These are phyloP conservation scores for Eutrema yunnanense DNA, from an alignment of 345 rosid genomes.

Conservation along the genomic window DNA sequence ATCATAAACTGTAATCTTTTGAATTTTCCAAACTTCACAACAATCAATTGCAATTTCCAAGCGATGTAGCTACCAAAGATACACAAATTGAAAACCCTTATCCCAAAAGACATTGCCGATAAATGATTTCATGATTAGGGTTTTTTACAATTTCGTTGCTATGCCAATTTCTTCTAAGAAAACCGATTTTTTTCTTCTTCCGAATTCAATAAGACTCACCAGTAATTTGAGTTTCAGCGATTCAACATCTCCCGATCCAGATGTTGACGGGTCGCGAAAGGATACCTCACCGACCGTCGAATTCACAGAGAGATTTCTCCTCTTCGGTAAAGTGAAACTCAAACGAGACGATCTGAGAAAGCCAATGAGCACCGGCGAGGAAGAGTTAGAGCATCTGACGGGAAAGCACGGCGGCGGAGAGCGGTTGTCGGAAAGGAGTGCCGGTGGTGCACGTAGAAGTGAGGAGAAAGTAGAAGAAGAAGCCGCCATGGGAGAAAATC, in stretches of 20 bases:
- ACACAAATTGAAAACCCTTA: no score
- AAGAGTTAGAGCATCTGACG: not conserved
- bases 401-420: not conserved
- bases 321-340: not conserved
- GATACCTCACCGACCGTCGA: slow-evolving; percentile 42
- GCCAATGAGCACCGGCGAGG: not conserved
- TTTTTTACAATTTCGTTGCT: not conserved
- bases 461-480: slow-evolving; percentile 14
- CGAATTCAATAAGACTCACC: slow-evolving; percentile 28
- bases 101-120: not conserved
- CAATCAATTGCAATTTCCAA: not conserved
- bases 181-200: no score
- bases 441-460: not conserved
- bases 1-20: not conserved
- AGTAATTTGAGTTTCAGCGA: slow-evolving; percentile 55
- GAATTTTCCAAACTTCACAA: not conserved
- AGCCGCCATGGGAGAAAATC: slow-evolving; percentile 18
- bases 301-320: slow-evolving; percentile 28
- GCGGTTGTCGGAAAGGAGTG: slow-evolving; percentile 11
- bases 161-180: no score
- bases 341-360: not conserved
- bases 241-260: slow-evolving; percentile 31
- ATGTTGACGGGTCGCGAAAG: slow-evolving; percentile 36
- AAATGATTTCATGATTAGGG: not conserved
- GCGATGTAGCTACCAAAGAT: no score